Evolutionary conservation across 2,329 filamentous ascomycete genomes (phyloP), one percentile per base, ranked within the genome.

Genomic region (Hypoxylon sp.): DNA sequence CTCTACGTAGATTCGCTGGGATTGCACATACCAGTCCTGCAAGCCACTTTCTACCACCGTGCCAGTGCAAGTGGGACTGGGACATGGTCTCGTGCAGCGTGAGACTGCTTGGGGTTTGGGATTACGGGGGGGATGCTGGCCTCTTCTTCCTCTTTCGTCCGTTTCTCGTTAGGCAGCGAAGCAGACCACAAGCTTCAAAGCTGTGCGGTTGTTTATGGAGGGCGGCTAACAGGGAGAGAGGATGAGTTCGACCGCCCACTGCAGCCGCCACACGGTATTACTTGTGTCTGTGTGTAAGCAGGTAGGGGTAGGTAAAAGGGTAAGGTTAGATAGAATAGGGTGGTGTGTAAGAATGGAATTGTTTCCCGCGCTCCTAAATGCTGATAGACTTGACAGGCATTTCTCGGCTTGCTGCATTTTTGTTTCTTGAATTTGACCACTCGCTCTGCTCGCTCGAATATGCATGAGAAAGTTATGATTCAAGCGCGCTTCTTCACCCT

Each of bases 51-150:
- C 28, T 43, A 46, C 62, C 54, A 63, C 62, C 57, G 56, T 70
- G 58, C 54, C 68, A 58, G 51, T 68, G 68, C 68, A 59, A 62
- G 65, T 68, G 68, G 68, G 52, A 48, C 56, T 28, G 24, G 15
- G 46, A 30, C 44, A 54, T 56, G 63, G 68, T 70, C 68, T 70
- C 65, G 68, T 70, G 68, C 63, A 68, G 65, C 62, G 49, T 66
- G 59, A 69, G 67, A 69, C 67, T 57, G 61, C 60, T 65, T 65
- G 48, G 67, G 62, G 61, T 68, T 68, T 67, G 65, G 65, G 49
- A 64, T 46, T 34, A 58, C 62, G 46, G 56, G 64, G 64, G 37
- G 62, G 17, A 61, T 67, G 65, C 65, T 65, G 56, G 63, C 37
- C 37, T 15, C 20, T 26, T 37, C 46, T 65, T 62, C 30, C 37